Percentiles rank a stretch among this genome's conserved stretches.
These are phyloP conservation scores for Myxozyma neotropica DNA, from an alignment of 805 yeast species.

Conservation along the genomic window DNA sequence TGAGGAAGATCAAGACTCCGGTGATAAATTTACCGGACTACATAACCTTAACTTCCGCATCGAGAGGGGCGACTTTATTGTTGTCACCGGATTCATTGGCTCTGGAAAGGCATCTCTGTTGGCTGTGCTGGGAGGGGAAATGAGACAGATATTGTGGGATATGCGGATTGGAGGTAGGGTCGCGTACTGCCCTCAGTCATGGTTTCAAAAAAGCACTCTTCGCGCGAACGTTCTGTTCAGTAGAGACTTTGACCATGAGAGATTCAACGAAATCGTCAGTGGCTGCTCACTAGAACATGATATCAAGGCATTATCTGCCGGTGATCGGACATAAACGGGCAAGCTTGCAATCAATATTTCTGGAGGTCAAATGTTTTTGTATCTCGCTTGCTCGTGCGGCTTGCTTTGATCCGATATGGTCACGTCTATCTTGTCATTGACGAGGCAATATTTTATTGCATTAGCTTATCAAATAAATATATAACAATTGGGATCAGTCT, in stretches of 20 bases:
- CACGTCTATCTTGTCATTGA: too few relatives aligned
- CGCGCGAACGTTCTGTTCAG: conserved; percentile 80
- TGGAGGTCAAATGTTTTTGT: conserved; percentile 91
- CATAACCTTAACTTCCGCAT: conserved; percentile 55
- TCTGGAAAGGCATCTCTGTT: conserved; percentile 78
- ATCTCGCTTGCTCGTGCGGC: conserved; percentile 81
- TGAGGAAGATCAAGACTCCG: conserved; percentile 5
- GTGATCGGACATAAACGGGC: conserved; percentile 82
- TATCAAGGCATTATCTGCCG: conserved; percentile 66
- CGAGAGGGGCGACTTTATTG: conserved; percentile 67
- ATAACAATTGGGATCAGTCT: too few relatives aligned
- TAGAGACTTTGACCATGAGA: conserved; percentile 50
- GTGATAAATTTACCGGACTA: conserved; percentile 37
- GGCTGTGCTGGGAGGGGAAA: conserved; percentile 70
- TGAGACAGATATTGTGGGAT: conserved; percentile 58
- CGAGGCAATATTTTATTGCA: too few relatives aligned
- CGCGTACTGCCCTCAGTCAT: conserved; percentile 65
- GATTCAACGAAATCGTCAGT: conserved; percentile 57
- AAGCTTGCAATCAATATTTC: conserved; percentile 86
- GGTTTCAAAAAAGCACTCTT: conserved; percentile 83
- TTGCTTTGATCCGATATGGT: conserved; percentile 67
- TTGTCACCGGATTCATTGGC: conserved; percentile 82
- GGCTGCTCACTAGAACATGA: conserved; percentile 72
- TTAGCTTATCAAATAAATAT: too few relatives aligned
- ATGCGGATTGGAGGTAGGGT: conserved; percentile 58